phyloP scores from a whole-genome alignment of 345 rosid species.

The Syzygium oleosum region DNA sequence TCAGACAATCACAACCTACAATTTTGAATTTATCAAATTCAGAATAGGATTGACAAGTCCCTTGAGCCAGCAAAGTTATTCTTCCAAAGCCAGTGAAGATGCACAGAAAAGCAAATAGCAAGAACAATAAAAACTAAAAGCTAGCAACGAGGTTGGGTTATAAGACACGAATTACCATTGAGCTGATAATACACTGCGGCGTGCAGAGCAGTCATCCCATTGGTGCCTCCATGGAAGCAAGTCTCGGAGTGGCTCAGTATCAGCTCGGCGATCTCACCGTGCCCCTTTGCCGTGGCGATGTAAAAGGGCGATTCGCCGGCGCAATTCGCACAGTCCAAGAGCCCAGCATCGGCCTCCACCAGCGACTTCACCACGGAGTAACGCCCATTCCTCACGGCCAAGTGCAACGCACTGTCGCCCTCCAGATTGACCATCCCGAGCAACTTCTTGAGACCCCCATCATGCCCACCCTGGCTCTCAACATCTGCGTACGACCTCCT shows the following conservation, averaged over 20 bases:
- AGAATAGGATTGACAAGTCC: neutral
- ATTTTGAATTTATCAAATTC: neutral
- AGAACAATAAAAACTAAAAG: neutral
- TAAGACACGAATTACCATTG: neutral
- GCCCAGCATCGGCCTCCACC: slow-evolving; percentile 1
- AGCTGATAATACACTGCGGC: slow-evolving; percentile 14
- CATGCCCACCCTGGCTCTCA: neutral
- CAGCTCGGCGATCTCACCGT: neutral
- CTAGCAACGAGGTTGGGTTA: neutral
- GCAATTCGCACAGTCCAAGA: neutral
- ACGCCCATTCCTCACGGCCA: slow-evolving; percentile 7
- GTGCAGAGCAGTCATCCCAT: slow-evolving; percentile 12
- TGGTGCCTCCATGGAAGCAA: neutral
- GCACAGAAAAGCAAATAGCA: neutral
- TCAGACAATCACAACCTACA: neutral
- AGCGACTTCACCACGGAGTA: neutral
- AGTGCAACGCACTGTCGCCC: slow-evolving; percentile 6
- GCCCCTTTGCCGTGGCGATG: slow-evolving; percentile 2
- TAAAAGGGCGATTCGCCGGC: slow-evolving; percentile 8
- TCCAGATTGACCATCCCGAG: slow-evolving; percentile 4
- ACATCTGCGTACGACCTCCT: neutral
- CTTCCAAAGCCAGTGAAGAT: neutral
- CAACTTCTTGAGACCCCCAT: neutral
- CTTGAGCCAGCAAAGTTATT: neutral
- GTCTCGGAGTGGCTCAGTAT: neutral